A percentile compares a stretch with the other conserved stretches of the same genome.
These are phyloP conservation scores for Populus trichocarpa DNA, from an alignment of 441 rosid species.

Conservation along the genomic window DNA sequence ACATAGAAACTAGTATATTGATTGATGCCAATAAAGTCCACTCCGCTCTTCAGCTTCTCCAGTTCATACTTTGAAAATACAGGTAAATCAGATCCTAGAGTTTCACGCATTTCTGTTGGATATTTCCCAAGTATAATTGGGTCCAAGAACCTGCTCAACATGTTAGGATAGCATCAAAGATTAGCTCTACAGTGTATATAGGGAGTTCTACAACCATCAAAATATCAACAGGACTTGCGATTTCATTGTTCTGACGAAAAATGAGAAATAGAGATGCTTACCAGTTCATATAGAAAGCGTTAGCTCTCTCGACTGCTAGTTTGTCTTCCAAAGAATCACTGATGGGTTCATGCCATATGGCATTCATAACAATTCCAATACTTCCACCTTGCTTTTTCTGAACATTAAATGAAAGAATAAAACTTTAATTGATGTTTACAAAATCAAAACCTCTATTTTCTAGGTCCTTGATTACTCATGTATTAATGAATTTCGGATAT, in stretches of 20 bases:
- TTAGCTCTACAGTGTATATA: background rate
- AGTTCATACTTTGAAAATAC: conserved; percentile 40
- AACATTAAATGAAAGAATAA: background rate
- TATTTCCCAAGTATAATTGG: conserved; percentile 53
- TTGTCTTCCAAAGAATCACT: conserved; percentile 46
- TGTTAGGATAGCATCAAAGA: background rate
- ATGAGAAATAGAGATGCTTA: conserved; percentile 6
- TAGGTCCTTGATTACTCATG: background rate
- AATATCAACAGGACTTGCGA: background rate
- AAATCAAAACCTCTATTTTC: background rate
- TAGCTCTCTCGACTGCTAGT: conserved; percentile 49
- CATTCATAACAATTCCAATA: conserved; percentile 48
- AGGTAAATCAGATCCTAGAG: conserved; percentile 51
- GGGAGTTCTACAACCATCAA: background rate
- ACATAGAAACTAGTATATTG: conserved; percentile 57
- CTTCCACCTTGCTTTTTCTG: conserved; percentile 48
- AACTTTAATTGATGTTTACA: background rate
- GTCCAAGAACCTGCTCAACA: conserved; percentile 55
- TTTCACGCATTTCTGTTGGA: conserved; percentile 55
- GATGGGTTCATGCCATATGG: conserved; percentile 51
- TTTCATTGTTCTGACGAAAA: background rate
- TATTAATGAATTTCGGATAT: background rate
- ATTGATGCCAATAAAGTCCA: conserved; percentile 72
- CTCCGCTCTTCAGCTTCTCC: conserved; percentile 35
- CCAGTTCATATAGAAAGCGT: conserved; percentile 47